Evolutionary conservation across 2,329 filamentous ascomycete species (phyloP), one percentile per base, ranked within the genome.

Genomic region (Trichocomaceae sp.): DNA sequence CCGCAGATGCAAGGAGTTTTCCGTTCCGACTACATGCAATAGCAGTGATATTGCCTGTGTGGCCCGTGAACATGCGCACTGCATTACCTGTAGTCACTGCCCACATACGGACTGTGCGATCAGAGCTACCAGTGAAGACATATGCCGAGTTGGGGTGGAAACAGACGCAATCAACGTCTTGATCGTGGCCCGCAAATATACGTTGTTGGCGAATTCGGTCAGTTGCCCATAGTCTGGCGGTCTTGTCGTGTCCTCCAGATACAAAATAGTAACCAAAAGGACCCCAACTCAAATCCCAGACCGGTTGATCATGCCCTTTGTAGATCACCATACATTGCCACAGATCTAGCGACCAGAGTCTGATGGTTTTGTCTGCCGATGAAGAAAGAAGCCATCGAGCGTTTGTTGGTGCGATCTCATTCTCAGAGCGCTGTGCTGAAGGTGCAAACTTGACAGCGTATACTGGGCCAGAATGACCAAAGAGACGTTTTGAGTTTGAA

Each of bases 101-200:
- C 93, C 93, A 99, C 92, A 99, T 97, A 29, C 93, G 86, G 33
- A 97, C 88, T 0, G 90, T 93, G 70, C 92, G 92, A 71, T 99
- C 91, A 61, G 88, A 88, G 12, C 90, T 95, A 3, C 88, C 90
- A 0, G 93, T 96, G 71, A 99, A 96, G 45, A 96, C 77, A 64
- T 97, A 99, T 5, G 87, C 83, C 17, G 89, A 90, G 67, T 99
- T 99, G 0, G 92, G 90, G 65, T 99, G 93, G 84, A 93, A 99
- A 13, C 87, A 80, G n/a, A 96, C 79, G 44, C 85, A 84, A 50
- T 95, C 95, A n/a, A 96, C 88, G 62, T 90, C 86, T 19, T 90
- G 89, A 62, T 97, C 91, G 66, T 99, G 93, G 1, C 93, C 93
- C 2, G 92, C 88, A 59, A 96, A 85, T 48, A 97, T 82, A 44